Evolutionary conservation across 257 asterid genomes (phyloP), one percentile per base, ranked within the genome.

Genomic region (Fraxinus pennsylvanica): DNA sequence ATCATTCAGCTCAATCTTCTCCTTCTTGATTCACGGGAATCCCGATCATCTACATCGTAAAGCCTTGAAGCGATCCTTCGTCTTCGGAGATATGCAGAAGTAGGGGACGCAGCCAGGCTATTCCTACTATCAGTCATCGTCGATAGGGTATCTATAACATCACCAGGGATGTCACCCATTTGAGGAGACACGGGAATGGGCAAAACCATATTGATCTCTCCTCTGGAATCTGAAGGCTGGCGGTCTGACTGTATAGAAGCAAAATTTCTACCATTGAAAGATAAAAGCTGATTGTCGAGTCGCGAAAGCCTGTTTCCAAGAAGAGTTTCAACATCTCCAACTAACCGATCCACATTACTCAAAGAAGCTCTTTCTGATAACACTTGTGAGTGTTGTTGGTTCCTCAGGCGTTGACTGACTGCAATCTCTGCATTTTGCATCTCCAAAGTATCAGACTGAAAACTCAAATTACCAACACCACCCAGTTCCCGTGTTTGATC

Each of bases 341-440:
- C 91, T 17, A 91, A 81, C 84, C 92, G 89, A 69, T 88, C 95
- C 13, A 95, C 95, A 75, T 86, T 84, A 82, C 81, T 92, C 78
- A 90, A 70, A 68, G 92, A 97, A 61, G 96, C 90, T 77, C 90
- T 91, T 82, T 94, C 97, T 14, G 97, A 85, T 74, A 91, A 78
- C 3, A 89, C 91, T 80, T 92, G 89, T 1, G 95, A 84, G 74
- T 86, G 86, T 80, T 81, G 92, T 76, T 86, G 93, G 80, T 90
- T 81, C 82, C 89, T 90, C n/a, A 69, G 72, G 25, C 83, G 88
- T 10, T 76, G 84, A 45, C 85, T 83, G 21, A 80, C 83, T 75
- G n/a, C 79, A 6, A 75, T 33, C 36, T 84, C 90, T 47, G 73
- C 79, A 78, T 78, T 90, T 39, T 72, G 86, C 54, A 80, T 82